Evolutionary conservation across 2,329 filamentous ascomycete genomes (phyloP), one percentile per base, ranked within the genome.

Genomic region (Remersonia thermophila): DNA sequence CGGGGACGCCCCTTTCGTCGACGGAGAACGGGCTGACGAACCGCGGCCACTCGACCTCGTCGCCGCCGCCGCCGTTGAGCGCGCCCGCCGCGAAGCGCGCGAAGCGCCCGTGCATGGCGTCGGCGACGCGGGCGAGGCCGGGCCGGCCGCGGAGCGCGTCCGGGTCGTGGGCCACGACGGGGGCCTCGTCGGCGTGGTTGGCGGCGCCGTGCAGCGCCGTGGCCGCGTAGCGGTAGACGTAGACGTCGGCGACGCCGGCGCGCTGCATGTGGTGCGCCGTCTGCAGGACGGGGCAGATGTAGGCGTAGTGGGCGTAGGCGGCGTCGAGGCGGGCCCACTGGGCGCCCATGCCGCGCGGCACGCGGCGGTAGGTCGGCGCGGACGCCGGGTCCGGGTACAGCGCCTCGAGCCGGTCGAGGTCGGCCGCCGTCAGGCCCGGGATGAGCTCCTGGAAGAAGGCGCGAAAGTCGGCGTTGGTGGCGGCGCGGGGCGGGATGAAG

Each of bases 231-330:
- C 76, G 70, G 50, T 79, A 80, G 0, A 77, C 58, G 45, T 71
- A 73, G 0, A 70, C 46, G 45, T 27, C 12, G 57, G 36, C 40
- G 48, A 14, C 44, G 33, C 28, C 28, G 5, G 47, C 51, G 2
- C 42, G 44, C 7, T 58, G 58, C 17, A 62, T 55, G 18, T 61
- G 61, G 37, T 69, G 59, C 0, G 69, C 73, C 0, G 70, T 73
- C 50, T 79, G 72, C 3, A 77, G 58, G 0, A 80, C 71, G 0
- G 77, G 76, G 15, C 70, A 71, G 32, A 77, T 69, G 48, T 80
- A 80, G 0, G 73, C 75, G 48, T 74, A 80, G 48, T 80, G 69
- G 0, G 65, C 69, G 51, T 80, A 80, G 0, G 71, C 72, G 8
- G 70, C 68, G 46, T 74, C 69, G 3, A 77, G 56, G 2, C 75